Evolutionary conservation across 768 basidiomycete species (phyloP).

Genomic region (Boletus subparvulus): DNA sequence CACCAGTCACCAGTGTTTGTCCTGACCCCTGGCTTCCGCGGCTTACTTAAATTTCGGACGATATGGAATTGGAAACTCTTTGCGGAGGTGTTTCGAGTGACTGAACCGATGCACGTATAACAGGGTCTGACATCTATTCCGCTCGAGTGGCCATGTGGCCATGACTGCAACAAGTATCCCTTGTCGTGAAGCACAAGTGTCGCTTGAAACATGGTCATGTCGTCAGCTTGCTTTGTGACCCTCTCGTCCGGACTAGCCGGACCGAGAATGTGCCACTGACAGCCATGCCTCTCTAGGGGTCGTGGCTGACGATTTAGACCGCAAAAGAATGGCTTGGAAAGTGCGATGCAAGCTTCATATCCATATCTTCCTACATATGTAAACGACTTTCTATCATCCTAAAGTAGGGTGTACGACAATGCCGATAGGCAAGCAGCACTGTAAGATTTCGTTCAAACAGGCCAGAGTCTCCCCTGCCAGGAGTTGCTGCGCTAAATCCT

Average conservation of each 20-base stretch:
- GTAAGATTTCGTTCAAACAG: too few relatives aligned
- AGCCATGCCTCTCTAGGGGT: not conserved
- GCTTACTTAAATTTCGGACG: not conserved
- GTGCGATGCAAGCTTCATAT: too few relatives aligned
- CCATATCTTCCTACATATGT: too few relatives aligned
- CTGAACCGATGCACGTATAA: not conserved
- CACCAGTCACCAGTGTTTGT: not conserved
- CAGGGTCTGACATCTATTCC: not conserved
- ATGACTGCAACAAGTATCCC: not conserved
- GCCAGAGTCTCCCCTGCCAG: too few relatives aligned
- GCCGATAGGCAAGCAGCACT: too few relatives aligned
- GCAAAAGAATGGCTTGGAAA: too few relatives aligned
- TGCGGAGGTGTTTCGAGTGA: slow-evolving; percentile 4
- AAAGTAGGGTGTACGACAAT: too few relatives aligned
- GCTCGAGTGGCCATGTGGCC: slow-evolving; percentile 1
- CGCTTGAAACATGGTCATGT: too few relatives aligned
- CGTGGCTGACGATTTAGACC: too few relatives aligned
- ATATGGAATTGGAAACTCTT: not conserved
- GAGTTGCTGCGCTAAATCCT: too few relatives aligned
- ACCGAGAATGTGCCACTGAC: not conserved
- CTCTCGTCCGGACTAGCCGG: not conserved
- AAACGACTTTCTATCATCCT: too few relatives aligned
- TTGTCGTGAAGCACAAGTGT: not conserved
- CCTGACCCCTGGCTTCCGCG: not conserved
- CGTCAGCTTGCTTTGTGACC: too few relatives aligned